These are phyloP conservation scores for Saccharum spontaneum DNA, from an alignment of 176 grass and related monocot genomes.

Conservation along the genomic window DNA sequence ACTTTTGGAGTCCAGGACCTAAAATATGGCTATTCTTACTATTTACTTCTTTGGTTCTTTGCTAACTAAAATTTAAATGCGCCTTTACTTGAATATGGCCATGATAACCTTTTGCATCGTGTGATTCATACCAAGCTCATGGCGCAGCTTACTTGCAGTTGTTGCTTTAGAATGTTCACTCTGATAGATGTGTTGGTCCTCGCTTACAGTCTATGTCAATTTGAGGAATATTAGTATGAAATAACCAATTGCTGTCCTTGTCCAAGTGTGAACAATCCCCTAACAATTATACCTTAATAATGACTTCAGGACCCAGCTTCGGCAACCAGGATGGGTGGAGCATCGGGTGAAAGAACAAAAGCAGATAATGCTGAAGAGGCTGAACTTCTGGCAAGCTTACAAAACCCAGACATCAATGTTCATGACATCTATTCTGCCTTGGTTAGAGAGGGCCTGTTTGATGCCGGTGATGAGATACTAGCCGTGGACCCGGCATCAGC, in stretches of 20 bases:
- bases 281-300: background rate
- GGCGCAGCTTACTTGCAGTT: background rate
- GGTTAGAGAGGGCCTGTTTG: conserved; percentile 59
- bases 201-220: background rate
- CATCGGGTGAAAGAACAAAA: conserved; percentile 16
- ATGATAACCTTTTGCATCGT: too few species aligned
- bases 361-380: conserved; percentile 34
- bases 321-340: conserved; percentile 21
- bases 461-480: conserved; percentile 29
- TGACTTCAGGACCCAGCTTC: conserved; percentile 35
- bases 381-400: conserved; percentile 21
- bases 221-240: background rate
- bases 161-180: too few species aligned
- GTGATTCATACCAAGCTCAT: background rate
- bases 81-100: background rate
- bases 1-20: background rate
- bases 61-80: background rate
- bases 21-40: background rate
- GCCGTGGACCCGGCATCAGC: conserved; percentile 18
- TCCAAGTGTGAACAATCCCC: background rate
- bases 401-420: conserved; percentile 19
- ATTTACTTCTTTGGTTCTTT: background rate
- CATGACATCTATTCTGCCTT: conserved; percentile 59
- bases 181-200: background rate
- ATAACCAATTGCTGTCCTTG: too few species aligned